Evolutionary conservation across 148 eudicot species (phyloP), one percentile per base, ranked within the genome.

Genomic region (Talinum fruticosum): DNA sequence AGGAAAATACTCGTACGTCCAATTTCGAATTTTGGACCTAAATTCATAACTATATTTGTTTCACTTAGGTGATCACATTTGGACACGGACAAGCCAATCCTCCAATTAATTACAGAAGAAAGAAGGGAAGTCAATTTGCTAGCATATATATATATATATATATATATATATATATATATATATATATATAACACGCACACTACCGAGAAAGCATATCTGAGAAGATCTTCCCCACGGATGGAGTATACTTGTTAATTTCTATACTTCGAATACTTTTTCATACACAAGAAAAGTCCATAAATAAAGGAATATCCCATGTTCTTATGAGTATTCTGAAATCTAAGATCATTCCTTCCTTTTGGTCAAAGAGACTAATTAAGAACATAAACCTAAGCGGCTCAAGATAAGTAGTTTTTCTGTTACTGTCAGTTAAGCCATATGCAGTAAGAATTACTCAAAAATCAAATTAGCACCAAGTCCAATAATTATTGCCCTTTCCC

Each of bases 391-490:
- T 38, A 41, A 12, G 24, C n/a, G 30, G 23, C 8, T 30, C 38
- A 4, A 70, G 14, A 70, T 26, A 6, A 35, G 53, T 41, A 70
- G 28, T 13, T 37, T 37, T 54, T 41, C 45, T 23, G 73, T 70
- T 70, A 70, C 49, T 70, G 47, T 35, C 24, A 24, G 73, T 70
- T 41, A 70, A 36, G 21, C n/a, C 53, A 6, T n/a, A n/a, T n/a
- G n/a, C n/a, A 70, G 10, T 70, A 70, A 35, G 72, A 69, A 0
- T 37, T 19, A 37, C 72, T 69, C 51, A 70, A 38, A 37, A 70
- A n/a, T n/a, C n/a, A n/a, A n/a, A n/a, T 36, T 51, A 26, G 47
- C 49, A 38, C 0, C 30, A 70, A 70, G 23, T 23, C 73, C 8
- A n/a, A 70, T 24, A 23, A 10, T 5, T 41, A 4, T 41, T n/a